These are phyloP conservation scores for Udeniomyces megalosporus DNA, from an alignment of 768 basidiomycete genomes.

Conservation along the genomic window DNA sequence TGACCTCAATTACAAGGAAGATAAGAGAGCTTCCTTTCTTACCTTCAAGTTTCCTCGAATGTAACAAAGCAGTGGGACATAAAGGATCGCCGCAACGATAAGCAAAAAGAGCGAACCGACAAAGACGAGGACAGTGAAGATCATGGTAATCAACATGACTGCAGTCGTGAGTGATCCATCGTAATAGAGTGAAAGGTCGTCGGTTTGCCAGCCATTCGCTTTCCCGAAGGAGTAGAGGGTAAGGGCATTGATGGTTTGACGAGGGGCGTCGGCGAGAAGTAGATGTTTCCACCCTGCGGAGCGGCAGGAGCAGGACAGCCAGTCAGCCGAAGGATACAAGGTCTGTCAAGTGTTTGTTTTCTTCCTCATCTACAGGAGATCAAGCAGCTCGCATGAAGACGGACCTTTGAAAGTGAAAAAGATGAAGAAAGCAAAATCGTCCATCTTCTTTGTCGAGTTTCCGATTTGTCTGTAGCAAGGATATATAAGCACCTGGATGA, in stretches of 20 bases:
- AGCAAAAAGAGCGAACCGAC: slow-evolving; percentile 65
- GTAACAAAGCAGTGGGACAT: slow-evolving; percentile 84
- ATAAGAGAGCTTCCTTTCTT: slow-evolving; percentile 18
- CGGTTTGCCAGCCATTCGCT: slow-evolving; percentile 56
- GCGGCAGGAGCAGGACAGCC: not conserved
- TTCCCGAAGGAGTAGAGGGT: slow-evolving; percentile 87
- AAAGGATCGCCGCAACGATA: slow-evolving; percentile 66
- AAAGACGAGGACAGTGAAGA: slow-evolving; percentile 81
- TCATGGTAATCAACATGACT: slow-evolving; percentile 67
- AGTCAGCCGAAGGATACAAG: too few species aligned
- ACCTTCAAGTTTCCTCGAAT: slow-evolving; percentile 96
- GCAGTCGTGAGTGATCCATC: slow-evolving; percentile 54
- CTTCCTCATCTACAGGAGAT: too few species aligned
- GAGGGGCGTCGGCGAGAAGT: slow-evolving; percentile 81
- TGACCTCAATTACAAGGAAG: too few species aligned
- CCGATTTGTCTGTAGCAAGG: slow-evolving; percentile 54
- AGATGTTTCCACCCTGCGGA: slow-evolving; percentile 66
- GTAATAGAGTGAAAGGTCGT: slow-evolving; percentile 35
- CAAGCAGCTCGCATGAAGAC: slow-evolving; percentile 29
- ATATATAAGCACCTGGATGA: too few species aligned
- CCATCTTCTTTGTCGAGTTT: slow-evolving; percentile 86
- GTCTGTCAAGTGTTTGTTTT: too few species aligned
- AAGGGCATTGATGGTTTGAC: slow-evolving; percentile 92
- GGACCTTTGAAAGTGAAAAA: slow-evolving; percentile 98
- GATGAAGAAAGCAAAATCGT: slow-evolving; percentile 96